A percentile compares a stretch with the other conserved stretches of the same genome.
phyloP scores from a whole-genome alignment of 208 protist species.

The Herpetomonas tarakana region DNA sequence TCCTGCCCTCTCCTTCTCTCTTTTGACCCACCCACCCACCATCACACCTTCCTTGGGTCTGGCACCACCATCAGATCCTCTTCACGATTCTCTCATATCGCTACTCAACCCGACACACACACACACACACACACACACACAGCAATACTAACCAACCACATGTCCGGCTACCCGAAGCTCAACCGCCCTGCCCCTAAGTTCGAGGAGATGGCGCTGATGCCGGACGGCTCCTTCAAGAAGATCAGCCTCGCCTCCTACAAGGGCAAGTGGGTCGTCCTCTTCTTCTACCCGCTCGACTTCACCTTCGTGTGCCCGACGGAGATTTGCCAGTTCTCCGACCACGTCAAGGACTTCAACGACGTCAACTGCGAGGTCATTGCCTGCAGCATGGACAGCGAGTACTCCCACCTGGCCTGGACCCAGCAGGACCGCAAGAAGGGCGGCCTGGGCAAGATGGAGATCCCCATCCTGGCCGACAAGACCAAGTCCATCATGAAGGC shows the following conservation, averaged over 20 bases:
- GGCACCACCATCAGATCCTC: no score
- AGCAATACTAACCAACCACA: no score
- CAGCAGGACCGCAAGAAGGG: conserved; percentile 94
- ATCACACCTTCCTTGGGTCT: no score
- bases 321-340: conserved; percentile 95
- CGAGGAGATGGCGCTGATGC: conserved; percentile 88
- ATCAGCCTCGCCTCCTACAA: conserved; percentile 88
- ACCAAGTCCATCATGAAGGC: conserved; percentile 88
- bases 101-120: no score
- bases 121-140: no score
- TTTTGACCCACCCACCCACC: no score
- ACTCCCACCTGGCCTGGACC: conserved; percentile 96
- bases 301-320: conserved; percentile 98
- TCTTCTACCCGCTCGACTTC: conserved; percentile 98
- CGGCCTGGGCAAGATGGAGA: conserved; percentile 95
- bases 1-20: no score
- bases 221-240: conserved; percentile 94
- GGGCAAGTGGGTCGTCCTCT: conserved; percentile 94
- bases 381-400: conserved; percentile 94
- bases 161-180: conserved; percentile 56
- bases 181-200: conserved; percentile 91
- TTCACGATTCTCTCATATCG: no score
- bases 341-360: conserved; percentile 86
- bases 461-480: conserved; percentile 96
- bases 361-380: conserved; percentile 90